Evolutionary conservation across 176 grass and related monocot genomes (phyloP), one percentile per base, ranked within the genome.

Genomic region (Elaeis guineensis): DNA sequence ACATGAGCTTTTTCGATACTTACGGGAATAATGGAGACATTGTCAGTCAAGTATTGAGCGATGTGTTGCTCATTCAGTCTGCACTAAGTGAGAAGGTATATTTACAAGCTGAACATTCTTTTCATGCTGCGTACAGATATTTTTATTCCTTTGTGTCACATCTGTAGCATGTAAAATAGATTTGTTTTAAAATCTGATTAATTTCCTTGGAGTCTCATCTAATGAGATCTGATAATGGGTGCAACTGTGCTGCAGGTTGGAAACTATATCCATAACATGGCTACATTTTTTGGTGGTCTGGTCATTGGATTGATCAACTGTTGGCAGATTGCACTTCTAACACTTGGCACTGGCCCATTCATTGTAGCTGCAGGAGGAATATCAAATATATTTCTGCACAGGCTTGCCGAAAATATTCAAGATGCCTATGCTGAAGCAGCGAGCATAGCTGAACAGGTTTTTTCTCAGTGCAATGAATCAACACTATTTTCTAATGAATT

Each of bases 1-100:
- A 98, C 49, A 98, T 98, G 93, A 98, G 93, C 66, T 98, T 98
- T 63, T 98, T 98, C 76, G 93, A 98, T 80, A 98, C 93, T 21
- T 98, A 98, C 54, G 93, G 93, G 70, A 98, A 98, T 66, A 98
- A 98, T 4, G 93, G 93, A 67, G 93, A 98, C 70, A 98, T 98
- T 51, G 93, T 98, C 65, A 98, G 93, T 76, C 93, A 98, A 89
- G 93, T 98, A 61, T 69, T 98, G 57, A 98, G 93, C 30, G 93
- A 98, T 73, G 93, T 98, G 55, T 78, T 98, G 74, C 82, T 98
- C 51, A 98, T 98, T 79, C 93, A 98, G 61, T 98, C 93, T 64
- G 93, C 93, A 68, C 78, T 98, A 66, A 98, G 93, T 17, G 93
- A 98, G 67, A 98, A 98, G 62, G 93, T 98, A 83, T 78, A 75